Base-by-base conservation (phyloP, 306 rosid species). In the Trichosanthes truncata region DNA sequence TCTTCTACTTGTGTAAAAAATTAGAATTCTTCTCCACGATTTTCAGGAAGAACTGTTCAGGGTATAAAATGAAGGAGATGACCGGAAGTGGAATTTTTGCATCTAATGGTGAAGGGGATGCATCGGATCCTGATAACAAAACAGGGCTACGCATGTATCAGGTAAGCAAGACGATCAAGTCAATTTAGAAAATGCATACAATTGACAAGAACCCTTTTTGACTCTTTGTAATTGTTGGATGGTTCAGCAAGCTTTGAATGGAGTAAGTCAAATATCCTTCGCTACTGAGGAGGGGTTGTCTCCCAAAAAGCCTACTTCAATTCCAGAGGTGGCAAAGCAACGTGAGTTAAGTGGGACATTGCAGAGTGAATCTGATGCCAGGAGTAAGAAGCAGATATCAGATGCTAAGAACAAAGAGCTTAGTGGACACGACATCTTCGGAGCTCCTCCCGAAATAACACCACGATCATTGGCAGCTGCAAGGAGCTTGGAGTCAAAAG, bases 301-400 rank as follows among this genome's bases (percentile, higher is more conserved):
- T 49, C 95, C 89, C 17, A 91, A 88, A 87, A 94, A 89, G 84
- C 91, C 91, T 29, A 52, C 83, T 80, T 89, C 95, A 26, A 21
- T 89, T 63, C 89, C 94, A 3, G 94, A 92, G 86, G 97, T 86
- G 71, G 97, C 97, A 41, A 95, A 95, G 93, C 99, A 95, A 85
- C 97, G 96, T 38, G 99, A 95, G 81, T 82, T 93, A 67, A 80
- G 97, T 81, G 97, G 97, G 72, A 90, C 96, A 20, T 80, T 91
- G 84, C 88, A 84, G 74, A 86, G 84, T 5, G 91, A 91, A 8
- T 67, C 77, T 18, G 92, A 87, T 75, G 29, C 88, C 4, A 87
- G 81, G 85, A 78, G 23, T 57, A 83, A 82, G 66, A 95, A 91
- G 89, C 90, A 80, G 51, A 73, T 73, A 69, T 92, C 99, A 29